phyloP scores from a whole-genome alignment of 257 asterid species.

The Solanum tarijense region DNA sequence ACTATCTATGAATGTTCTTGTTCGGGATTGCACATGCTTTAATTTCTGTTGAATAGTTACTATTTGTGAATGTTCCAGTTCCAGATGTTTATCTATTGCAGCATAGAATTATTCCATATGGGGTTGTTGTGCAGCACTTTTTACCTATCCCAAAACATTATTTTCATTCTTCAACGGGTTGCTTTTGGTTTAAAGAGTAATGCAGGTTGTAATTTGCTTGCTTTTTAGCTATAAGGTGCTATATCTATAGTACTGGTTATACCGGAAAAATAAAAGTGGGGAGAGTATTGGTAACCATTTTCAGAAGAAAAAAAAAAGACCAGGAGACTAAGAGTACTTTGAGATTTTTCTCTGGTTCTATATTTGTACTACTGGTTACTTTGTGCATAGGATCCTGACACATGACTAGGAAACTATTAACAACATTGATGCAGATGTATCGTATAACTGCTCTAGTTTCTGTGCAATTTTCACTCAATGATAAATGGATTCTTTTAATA shows the following conservation, averaged over 20 bases:
- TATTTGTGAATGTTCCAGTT: background rate
- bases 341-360: background rate
- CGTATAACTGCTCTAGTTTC: background rate
- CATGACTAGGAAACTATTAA: background rate
- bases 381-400: background rate
- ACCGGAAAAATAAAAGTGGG: background rate
- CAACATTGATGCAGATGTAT: background rate
- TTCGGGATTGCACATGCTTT: background rate
- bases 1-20: background rate
- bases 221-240: background rate
- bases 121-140: background rate
- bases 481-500: background rate
- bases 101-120: background rate
- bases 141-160: background rate
- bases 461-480: background rate
- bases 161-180: background rate
- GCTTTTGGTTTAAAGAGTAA: constrained; percentile 37
- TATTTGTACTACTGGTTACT: background rate
- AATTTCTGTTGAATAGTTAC: background rate
- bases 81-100: background rate
- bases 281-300: background rate
- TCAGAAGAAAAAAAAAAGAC: background rate
- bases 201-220: constrained; percentile 12
- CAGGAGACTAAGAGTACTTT: background rate
- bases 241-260: background rate